phyloP scores from a whole-genome alignment of 192 early-diverging fungal genomes.

The Coemansia sp. region DNA sequence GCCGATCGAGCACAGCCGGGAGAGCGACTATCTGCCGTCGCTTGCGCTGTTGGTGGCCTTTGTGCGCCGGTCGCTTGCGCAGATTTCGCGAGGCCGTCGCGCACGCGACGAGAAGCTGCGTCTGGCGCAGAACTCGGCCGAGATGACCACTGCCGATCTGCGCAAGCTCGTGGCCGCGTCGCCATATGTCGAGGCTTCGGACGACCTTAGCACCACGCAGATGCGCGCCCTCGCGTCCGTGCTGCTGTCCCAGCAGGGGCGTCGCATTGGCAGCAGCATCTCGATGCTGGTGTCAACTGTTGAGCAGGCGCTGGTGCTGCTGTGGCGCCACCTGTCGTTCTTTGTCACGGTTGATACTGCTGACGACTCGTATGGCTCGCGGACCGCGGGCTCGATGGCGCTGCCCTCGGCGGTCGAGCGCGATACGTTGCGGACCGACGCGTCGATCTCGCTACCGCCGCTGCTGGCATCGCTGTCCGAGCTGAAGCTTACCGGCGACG shows the following conservation, averaged over 20 bases:
- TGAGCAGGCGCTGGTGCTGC: constrained; percentile 61
- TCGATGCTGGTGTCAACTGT: constrained; percentile 51
- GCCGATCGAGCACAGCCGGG: constrained; percentile 49
- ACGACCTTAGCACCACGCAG: constrained; percentile 39
- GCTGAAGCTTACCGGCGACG: constrained; percentile 34
- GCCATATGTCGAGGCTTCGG: constrained; percentile 24
- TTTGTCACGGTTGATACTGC: constrained; percentile 17
- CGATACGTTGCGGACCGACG: constrained; percentile 34
- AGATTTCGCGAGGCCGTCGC: constrained; percentile 24
- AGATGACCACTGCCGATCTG: constrained; percentile 42
- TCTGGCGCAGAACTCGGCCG: constrained; percentile 25
- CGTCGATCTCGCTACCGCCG: constrained; percentile 40
- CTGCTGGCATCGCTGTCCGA: constrained; percentile 32
- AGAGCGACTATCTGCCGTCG: constrained; percentile 51
- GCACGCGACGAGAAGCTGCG: constrained; percentile 41
- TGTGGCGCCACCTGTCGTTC: constrained; percentile 74
- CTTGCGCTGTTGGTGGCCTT: constrained; percentile 39
- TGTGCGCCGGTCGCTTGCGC: constrained; percentile 36
- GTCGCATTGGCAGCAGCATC: constrained; percentile 41
- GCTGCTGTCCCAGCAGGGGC: constrained; percentile 31
- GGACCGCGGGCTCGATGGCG: constrained; percentile 7
- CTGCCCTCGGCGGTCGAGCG: constrained; percentile 31
- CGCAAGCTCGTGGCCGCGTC: constrained; percentile 36
- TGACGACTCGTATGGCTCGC: not conserved
- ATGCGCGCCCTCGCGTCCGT: constrained; percentile 43